Conservation (phyloP, 31 red algal species). For the Odonthalia washingtoniensis region DNA sequence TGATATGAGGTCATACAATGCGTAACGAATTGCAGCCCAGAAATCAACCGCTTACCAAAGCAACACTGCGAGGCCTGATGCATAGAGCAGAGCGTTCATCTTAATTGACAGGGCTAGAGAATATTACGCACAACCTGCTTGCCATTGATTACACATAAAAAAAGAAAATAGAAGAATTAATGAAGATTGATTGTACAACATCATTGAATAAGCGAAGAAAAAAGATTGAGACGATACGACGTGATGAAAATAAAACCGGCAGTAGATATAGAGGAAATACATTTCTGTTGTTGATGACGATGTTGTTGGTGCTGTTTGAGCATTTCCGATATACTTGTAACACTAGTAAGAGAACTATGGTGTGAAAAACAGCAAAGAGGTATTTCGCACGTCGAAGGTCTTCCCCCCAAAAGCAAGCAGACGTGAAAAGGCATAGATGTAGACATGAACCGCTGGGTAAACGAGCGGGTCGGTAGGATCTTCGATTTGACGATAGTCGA, state of each 20-base stretch:
- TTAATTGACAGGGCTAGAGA: too few species aligned
- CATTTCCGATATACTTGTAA: slow-evolving; percentile 57
- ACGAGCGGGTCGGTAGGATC: too few species aligned
- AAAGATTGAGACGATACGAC: slow-evolving; percentile 81
- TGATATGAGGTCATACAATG: too few species aligned
- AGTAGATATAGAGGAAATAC: too few species aligned
- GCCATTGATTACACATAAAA: too few species aligned
- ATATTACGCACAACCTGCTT: slow-evolving; percentile 52
- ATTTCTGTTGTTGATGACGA: too few species aligned
- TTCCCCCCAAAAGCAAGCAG: too few species aligned
- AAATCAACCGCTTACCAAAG: slow-evolving; percentile 71
- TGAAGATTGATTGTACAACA: slow-evolving; percentile 72
- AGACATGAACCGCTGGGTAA: slow-evolving; percentile 92
- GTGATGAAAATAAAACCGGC: slow-evolving; percentile 58
- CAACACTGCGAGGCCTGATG: slow-evolving; percentile 83
- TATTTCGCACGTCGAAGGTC: slow-evolving; percentile 61
- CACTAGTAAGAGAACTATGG: slow-evolving; percentile 50
- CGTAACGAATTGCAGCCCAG: too few species aligned
- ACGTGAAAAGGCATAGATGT: slow-evolving; percentile 67
- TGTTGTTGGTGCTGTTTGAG: slow-evolving; percentile 4
- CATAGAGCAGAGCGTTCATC: slow-evolving; percentile 95
- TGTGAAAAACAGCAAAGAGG: slow-evolving; percentile 81
- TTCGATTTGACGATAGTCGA: too few species aligned
- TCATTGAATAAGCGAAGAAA: slow-evolving; percentile 98
- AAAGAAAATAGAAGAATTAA: slow-evolving; percentile 65